A percentile compares a stretch with the other conserved stretches of the same genome.
Evolutionary conservation across 208 protist species (phyloP).

Genomic region (Balamuthia mandrillaris): DNA sequence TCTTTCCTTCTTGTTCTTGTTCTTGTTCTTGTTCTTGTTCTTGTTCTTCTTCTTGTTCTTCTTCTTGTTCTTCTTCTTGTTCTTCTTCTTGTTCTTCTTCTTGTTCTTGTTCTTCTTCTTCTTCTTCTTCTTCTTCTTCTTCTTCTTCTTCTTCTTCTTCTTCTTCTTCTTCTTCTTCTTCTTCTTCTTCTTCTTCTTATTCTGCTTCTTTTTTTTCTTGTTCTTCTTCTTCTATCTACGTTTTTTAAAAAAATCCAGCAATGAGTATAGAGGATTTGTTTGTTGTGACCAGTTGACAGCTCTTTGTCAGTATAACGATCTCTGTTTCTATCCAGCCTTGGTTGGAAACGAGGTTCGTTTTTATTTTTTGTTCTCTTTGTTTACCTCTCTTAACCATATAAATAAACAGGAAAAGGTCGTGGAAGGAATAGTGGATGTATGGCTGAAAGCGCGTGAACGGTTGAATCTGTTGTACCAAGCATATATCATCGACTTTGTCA

Average conservation of each 20-base stretch:
- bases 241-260: too few species aligned
- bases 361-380: not conserved
- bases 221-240: too few species aligned
- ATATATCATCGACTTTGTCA: conserved; percentile 29
- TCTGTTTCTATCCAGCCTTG: conserved; percentile 8
- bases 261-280: conserved; percentile 25
- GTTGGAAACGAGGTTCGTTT: not conserved
- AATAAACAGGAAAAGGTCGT: not conserved
- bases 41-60: not conserved
- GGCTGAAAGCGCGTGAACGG: too few species aligned
- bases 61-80: not conserved
- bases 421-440: not conserved
- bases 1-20: too few species aligned
- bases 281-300: not conserved
- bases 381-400: not conserved
- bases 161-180: not conserved
- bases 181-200: not conserved
- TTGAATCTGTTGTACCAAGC: not conserved
- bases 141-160: not conserved
- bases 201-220: not conserved
- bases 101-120: not conserved
- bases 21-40: not conserved
- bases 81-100: not conserved
- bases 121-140: not conserved
- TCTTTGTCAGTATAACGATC: conserved; percentile 26